Evolutionary conservation across 2,329 filamentous ascomycete genomes (phyloP).

Genomic region (Neofusicoccum parvum): DNA sequence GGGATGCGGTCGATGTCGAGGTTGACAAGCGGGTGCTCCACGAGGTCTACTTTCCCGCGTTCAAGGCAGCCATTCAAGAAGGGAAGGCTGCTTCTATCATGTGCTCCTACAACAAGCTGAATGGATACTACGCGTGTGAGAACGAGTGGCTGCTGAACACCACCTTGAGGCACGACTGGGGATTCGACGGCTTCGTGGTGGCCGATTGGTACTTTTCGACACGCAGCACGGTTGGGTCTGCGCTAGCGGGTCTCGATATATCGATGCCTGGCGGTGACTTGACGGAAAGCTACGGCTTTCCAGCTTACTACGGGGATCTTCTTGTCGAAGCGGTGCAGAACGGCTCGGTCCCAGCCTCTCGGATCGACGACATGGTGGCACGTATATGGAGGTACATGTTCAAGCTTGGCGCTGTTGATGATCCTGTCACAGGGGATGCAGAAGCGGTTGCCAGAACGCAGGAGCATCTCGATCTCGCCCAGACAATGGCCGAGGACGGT

Average conservation of each 20-base stretch:
- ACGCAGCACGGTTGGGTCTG: constrained; percentile 30
- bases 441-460: constrained; percentile 1
- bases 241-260: constrained; percentile 31
- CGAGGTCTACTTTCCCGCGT: constrained; percentile 78
- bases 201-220: constrained; percentile 27
- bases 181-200: constrained; percentile 33
- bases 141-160: constrained; percentile 50
- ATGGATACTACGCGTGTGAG: constrained; percentile 45
- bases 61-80: constrained; percentile 69
- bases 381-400: constrained; percentile 32
- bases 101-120: constrained; percentile 46
- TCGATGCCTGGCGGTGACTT: neutral
- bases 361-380: constrained; percentile 50
- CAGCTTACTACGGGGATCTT: constrained; percentile 27
- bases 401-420: constrained; percentile 47
- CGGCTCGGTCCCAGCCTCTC: constrained; percentile 40
- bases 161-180: constrained; percentile 52
- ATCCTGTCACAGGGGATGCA: constrained; percentile 34
- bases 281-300: constrained; percentile 21
- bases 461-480: constrained; percentile 23
- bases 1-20: no score
- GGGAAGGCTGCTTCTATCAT: constrained; percentile 57
- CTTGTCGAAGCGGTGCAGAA: constrained; percentile 43
- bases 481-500: constrained; percentile 44
- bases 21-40: constrained; percentile 49